Conservation (phyloP, 148 eudicot genomes). For the Rhododendron kiyosumense region DNA sequence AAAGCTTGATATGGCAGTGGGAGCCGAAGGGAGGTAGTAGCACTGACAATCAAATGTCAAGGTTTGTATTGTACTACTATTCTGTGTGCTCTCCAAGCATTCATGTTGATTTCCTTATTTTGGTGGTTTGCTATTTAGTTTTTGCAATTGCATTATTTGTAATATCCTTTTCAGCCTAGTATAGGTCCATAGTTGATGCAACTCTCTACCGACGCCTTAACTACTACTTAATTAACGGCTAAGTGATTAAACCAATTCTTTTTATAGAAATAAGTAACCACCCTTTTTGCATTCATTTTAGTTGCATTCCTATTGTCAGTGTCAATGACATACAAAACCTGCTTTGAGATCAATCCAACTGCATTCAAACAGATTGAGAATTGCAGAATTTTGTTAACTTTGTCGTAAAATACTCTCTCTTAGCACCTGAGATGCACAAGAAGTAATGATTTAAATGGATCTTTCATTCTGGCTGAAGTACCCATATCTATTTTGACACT, state of each 20-base stretch:
- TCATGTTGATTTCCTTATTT: background rate
- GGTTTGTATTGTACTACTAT: background rate
- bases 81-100: background rate
- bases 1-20: constrained; percentile 33
- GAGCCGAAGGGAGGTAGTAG: constrained; percentile 40
- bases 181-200: too few species aligned
- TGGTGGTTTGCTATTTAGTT: too few species aligned
- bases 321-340: background rate
- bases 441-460: background rate
- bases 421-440: background rate
- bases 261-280: background rate
- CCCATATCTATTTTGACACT: too few species aligned
- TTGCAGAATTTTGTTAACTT: background rate
- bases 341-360: background rate
- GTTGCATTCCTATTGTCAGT: background rate
- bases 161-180: too few species aligned
- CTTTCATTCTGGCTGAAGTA: too few species aligned
- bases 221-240: too few species aligned
- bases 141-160: background rate
- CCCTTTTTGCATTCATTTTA: background rate
- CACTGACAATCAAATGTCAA: constrained; percentile 19
- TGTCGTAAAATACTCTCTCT: background rate
- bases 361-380: background rate
- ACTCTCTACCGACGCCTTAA: too few species aligned
- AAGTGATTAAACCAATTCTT: background rate